Conservation (phyloP, 2,329 filamentous ascomycete genomes). For the Niveomyces coronatus region DNA sequence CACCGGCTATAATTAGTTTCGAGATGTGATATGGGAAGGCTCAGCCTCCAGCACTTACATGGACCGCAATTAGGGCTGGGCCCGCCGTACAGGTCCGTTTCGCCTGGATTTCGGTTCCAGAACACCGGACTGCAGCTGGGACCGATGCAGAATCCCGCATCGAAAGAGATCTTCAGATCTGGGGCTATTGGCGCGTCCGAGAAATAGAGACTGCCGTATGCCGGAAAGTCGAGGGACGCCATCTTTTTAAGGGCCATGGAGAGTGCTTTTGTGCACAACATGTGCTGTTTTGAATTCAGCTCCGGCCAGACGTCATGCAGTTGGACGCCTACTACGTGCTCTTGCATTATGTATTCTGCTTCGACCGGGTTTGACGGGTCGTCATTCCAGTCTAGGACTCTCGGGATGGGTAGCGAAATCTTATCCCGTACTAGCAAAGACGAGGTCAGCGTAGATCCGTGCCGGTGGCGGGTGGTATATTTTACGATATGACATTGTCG, state of each 20-base stretch:
- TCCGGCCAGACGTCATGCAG: neutral
- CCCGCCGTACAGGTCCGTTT: neutral
- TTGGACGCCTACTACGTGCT: neutral
- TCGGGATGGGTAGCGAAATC: neutral
- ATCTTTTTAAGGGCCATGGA: constrained; percentile 1
- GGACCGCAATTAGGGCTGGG: constrained; percentile 1
- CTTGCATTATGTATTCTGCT: constrained; percentile 3
- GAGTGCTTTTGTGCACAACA: constrained; percentile 1
- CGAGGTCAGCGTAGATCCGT: neutral
- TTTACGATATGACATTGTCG: constrained; percentile 1
- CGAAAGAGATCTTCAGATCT: neutral
- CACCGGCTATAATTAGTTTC: neutral
- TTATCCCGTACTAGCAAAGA: neutral
- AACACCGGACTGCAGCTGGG: neutral
- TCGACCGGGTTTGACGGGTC: neutral
- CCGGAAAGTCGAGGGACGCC: constrained; percentile 1
- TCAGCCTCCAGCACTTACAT: neutral
- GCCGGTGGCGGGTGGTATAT: too few species aligned
- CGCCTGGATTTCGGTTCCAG: constrained; percentile 1
- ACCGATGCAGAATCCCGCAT: neutral
- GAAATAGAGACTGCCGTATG: constrained; percentile 2
- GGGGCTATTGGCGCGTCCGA: neutral
- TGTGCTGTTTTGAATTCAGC: neutral
- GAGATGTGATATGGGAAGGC: neutral
- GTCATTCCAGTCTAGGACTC: constrained; percentile 1